Evolutionary conservation across 148 eudicot species (phyloP).

Genomic region (Rhododendron ovatum): DNA sequence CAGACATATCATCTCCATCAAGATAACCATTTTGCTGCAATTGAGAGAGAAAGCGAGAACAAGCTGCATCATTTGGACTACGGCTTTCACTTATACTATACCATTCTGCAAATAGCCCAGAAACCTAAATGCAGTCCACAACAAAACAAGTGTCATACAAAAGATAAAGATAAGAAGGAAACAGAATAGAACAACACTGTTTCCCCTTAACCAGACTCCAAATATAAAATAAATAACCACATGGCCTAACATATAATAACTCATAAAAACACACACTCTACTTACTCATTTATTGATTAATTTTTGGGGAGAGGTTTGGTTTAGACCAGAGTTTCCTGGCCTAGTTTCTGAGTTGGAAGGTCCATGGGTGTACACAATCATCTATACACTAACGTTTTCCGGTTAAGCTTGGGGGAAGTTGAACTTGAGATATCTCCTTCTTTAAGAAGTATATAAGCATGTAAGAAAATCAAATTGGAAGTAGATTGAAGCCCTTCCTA

Average conservation of each 20-base stretch:
- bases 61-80: conserved; percentile 57
- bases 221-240: background rate
- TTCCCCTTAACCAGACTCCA: background rate
- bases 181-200: background rate
- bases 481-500: background rate
- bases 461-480: background rate
- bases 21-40: conserved; percentile 73
- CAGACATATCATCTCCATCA: conserved; percentile 76
- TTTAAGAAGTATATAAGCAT: background rate
- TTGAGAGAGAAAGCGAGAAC: conserved; percentile 46
- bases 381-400: background rate
- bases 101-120: conserved; percentile 77
- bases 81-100: conserved; percentile 60
- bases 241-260: background rate
- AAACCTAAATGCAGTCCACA: conserved; percentile 37
- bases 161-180: conserved; percentile 3
- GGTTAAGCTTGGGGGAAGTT: background rate
- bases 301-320: background rate
- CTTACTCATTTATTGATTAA: no score
- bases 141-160: background rate
- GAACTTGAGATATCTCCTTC: background rate
- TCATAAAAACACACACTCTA: background rate
- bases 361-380: background rate
- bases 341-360: background rate
- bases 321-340: background rate